Evolutionary conservation across 768 basidiomycete genomes (phyloP).

Genomic region (Coprinopsis strossmayeri): DNA sequence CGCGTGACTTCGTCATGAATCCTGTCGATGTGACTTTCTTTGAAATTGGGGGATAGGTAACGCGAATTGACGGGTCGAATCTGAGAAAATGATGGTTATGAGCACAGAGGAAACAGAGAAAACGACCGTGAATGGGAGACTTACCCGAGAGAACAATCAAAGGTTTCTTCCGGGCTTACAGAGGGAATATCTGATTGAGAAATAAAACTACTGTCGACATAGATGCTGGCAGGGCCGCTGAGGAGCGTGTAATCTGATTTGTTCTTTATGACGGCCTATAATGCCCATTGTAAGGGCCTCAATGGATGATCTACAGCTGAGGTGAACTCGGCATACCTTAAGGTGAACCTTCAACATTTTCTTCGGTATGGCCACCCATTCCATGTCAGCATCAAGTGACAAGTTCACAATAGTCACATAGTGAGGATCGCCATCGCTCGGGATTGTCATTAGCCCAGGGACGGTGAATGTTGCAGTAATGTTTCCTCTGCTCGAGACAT

Average conservation of each 20-base stretch:
- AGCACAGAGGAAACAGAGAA: no score
- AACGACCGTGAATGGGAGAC: slow-evolving; percentile 12
- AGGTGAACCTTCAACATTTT: slow-evolving; percentile 30
- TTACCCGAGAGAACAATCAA: slow-evolving; percentile 41
- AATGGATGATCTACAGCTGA: no score
- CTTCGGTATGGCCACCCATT: slow-evolving; percentile 37
- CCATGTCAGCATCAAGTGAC: slow-evolving; percentile 30
- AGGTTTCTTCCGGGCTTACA: slow-evolving; percentile 37
- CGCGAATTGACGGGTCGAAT: slow-evolving; percentile 32
- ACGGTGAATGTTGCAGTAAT: slow-evolving; percentile 35
- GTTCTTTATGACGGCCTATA: slow-evolving; percentile 44
- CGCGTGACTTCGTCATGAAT: slow-evolving; percentile 27
- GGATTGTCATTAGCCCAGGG: slow-evolving; percentile 35
- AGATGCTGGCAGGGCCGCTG: slow-evolving; percentile 40
- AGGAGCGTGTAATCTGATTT: slow-evolving; percentile 48
- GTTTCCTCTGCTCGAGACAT: slow-evolving; percentile 30
- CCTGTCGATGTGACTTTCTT: slow-evolving; percentile 28
- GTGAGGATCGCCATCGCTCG: slow-evolving; percentile 32
- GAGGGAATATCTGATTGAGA: slow-evolving; percentile 36
- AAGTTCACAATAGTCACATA: slow-evolving; percentile 35
- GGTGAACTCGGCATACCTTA: no score
- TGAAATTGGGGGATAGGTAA: slow-evolving; percentile 32
- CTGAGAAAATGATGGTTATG: no score
- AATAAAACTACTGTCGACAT: slow-evolving; percentile 52
- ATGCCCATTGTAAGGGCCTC: background rate